A percentile compares a stretch with the other conserved stretches of the same genome.
Evolutionary conservation across 768 basidiomycete genomes (phyloP).

Genomic region (Neoboletus subvelutipes): DNA sequence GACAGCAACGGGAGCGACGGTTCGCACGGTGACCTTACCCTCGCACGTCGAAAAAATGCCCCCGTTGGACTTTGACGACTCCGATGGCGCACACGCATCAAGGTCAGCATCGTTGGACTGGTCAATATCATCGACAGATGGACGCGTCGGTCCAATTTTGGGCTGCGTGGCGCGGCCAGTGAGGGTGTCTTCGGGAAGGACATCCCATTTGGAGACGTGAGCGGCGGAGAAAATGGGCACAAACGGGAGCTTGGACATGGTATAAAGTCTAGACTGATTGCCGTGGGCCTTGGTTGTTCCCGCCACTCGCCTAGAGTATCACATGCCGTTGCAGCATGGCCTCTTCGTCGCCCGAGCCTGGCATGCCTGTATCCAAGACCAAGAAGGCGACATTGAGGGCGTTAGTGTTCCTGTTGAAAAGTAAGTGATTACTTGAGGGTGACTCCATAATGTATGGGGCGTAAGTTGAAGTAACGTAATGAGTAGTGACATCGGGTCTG

Average conservation of each 20-base stretch:
- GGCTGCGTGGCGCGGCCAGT: not conserved
- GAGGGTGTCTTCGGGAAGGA: constrained; percentile 7
- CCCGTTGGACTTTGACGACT: not conserved
- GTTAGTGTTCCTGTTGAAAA: not conserved
- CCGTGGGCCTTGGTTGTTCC: not conserved
- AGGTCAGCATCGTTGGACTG: not conserved
- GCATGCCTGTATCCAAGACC: not conserved
- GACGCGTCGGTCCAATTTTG: not conserved
- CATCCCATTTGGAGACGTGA: constrained; percentile 29
- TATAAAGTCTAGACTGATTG: not conserved
- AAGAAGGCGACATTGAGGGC: no score
- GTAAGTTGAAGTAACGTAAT: no score
- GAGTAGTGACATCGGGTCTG: no score
- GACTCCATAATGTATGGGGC: no score
- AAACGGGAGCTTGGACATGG: constrained; percentile 21
- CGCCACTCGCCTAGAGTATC: not conserved
- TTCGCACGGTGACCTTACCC: not conserved
- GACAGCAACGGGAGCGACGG: not conserved
- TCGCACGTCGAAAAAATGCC: not conserved
- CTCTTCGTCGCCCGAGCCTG: not conserved
- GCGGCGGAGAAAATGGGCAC: constrained; percentile 34
- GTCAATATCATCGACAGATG: not conserved
- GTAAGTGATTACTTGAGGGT: not conserved
- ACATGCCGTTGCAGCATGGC: constrained; percentile 18
- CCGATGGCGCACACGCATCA: not conserved